Evolutionary conservation across 805 yeast genomes (phyloP).

Genomic region (Ogataea corticis): DNA sequence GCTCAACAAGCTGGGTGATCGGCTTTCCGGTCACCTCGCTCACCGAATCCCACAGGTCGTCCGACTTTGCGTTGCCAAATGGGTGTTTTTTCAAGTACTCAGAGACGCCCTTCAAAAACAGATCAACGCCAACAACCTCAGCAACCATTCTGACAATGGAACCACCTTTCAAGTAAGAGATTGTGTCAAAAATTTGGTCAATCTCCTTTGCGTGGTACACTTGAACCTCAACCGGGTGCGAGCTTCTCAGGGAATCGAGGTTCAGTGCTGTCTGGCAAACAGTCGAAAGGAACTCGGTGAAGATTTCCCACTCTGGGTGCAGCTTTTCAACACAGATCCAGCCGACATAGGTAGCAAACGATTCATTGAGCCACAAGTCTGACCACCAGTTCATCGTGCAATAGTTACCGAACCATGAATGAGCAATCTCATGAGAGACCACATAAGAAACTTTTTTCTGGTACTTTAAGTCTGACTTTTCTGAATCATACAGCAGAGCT

Average conservation of each 20-base stretch:
- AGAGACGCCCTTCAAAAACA: constrained; percentile 73
- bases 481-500: constrained; percentile 51
- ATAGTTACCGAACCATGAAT: constrained; percentile 89
- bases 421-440: constrained; percentile 84
- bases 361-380: constrained; percentile 86
- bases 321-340: constrained; percentile 66
- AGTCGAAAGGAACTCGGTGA: constrained; percentile 53
- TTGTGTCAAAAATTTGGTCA: constrained; percentile 79
- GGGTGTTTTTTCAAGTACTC: constrained; percentile 61
- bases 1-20: constrained; percentile 57
- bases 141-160: constrained; percentile 77
- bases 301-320: constrained; percentile 81
- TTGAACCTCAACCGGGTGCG: constrained; percentile 83
- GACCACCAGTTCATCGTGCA: constrained; percentile 96
- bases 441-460: constrained; percentile 79
- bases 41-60: constrained; percentile 70
- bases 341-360: constrained; percentile 87
- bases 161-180: constrained; percentile 81
- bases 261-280: constrained; percentile 52
- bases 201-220: constrained; percentile 78
- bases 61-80: constrained; percentile 71
- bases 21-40: constrained; percentile 63
- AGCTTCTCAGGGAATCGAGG: constrained; percentile 57
- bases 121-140: constrained; percentile 64
- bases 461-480: constrained; percentile 48